Evolutionary conservation across 331 rosid genomes (phyloP).

Genomic region (Arachis monticola): DNA sequence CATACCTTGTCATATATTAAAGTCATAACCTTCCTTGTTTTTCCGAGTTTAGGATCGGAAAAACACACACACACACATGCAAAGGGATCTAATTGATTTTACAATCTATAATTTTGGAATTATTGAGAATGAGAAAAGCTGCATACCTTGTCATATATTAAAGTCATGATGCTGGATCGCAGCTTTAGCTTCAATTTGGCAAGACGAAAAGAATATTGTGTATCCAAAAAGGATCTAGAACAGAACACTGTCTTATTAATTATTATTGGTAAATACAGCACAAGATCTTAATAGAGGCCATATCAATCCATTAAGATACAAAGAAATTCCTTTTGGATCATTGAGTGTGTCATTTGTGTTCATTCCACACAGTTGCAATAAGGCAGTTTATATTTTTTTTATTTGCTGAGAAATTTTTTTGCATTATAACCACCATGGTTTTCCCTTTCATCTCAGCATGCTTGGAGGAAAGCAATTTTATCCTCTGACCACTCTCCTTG

Average conservation of each 20-base stretch:
- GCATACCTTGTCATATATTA: conserved; percentile 79
- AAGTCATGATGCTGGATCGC: conserved; percentile 87
- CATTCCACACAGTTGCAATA: conserved; percentile 7
- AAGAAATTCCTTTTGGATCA: neutral
- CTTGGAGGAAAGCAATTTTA: conserved; percentile 16
- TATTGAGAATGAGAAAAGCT: conserved; percentile 15
- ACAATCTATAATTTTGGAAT: neutral
- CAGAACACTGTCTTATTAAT: conserved; percentile 40
- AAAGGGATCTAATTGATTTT: too few relatives aligned
- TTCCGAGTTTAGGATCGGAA: too few relatives aligned
- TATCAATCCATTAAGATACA: conserved; percentile 10
- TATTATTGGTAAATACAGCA: conserved; percentile 16
- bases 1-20: conserved; percentile 80
- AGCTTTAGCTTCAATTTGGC: conserved; percentile 87
- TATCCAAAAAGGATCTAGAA: conserved; percentile 86
- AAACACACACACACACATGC: too few relatives aligned
- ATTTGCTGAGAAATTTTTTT: conserved; percentile 17
- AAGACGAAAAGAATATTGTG: conserved; percentile 84
- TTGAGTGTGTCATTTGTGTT: conserved; percentile 22
- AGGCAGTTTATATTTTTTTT: conserved; percentile 8
- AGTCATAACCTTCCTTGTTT: conserved; percentile 46
- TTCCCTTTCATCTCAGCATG: conserved; percentile 3
- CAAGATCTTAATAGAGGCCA: conserved; percentile 15
- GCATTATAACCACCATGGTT: neutral
- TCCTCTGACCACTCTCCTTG: conserved; percentile 23